A percentile compares a stretch with the other conserved stretches of the same genome.
Conservation (phyloP, 129 eudicot genomes). For the Smallanthus sonchifolius region DNA sequence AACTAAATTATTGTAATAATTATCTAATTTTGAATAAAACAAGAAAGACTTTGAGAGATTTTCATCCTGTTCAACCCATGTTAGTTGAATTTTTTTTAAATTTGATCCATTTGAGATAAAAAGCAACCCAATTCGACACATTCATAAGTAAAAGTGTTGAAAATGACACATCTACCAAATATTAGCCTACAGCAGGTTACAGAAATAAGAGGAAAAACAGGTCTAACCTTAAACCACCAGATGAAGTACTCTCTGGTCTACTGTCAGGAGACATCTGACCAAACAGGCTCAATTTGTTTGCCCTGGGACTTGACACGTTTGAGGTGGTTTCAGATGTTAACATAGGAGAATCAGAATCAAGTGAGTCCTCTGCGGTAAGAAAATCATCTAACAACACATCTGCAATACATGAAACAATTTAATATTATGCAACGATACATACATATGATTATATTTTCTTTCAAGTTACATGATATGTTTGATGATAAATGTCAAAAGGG, state of each 20-base stretch:
- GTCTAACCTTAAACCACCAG: conserved; percentile 56
- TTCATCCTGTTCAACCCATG: background rate
- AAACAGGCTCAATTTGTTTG: conserved; percentile 31
- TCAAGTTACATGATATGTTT: conserved; percentile 3
- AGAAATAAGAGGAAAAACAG: background rate
- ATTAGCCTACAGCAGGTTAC: background rate
- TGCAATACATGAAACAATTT: conserved; percentile 32
- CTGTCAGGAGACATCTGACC: conserved; percentile 35
- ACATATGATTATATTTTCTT: background rate
- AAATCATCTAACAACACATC: conserved; percentile 77
- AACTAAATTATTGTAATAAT: background rate
- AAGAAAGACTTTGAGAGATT: background rate
- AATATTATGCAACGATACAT: background rate
- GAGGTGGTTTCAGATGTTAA: conserved; percentile 28
- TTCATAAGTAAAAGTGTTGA: background rate
- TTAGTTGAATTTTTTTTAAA: background rate
- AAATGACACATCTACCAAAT: background rate
- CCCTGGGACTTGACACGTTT: conserved; percentile 35
- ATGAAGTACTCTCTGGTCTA: conserved; percentile 36
- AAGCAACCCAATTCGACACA: background rate
- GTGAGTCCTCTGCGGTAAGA: conserved; percentile 74
- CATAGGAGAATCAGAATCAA: conserved; percentile 42
- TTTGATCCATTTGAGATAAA: background rate
- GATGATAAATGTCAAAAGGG: background rate
- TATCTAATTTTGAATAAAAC: background rate